These are phyloP conservation scores for Cercospora canescens DNA, from an alignment of 2,329 filamentous ascomycete species.

Conservation along the genomic window DNA sequence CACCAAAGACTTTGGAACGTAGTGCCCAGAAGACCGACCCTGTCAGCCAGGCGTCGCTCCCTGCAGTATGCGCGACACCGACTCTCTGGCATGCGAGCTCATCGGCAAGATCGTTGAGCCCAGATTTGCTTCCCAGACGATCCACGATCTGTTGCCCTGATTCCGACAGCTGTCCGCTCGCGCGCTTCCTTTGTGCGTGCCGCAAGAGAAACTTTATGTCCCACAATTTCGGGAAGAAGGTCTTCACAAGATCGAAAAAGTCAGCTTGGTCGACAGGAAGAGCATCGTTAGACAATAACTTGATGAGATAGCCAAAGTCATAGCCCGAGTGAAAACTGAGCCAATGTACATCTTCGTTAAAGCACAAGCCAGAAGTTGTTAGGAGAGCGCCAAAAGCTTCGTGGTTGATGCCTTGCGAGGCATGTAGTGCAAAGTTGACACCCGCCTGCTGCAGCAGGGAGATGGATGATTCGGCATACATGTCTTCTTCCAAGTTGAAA, in stretches of 20 bases:
- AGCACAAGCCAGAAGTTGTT: conserved; percentile 87
- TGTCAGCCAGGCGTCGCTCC: conserved; percentile 89
- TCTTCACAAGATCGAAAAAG: conserved; percentile 84
- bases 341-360: conserved; percentile 88
- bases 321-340: conserved; percentile 98
- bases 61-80: conserved; percentile 86
- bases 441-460: conserved; percentile 86
- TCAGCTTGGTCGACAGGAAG: conserved; percentile 87
- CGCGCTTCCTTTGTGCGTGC: conserved; percentile 61
- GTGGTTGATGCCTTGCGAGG: conserved; percentile 87
- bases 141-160: conserved; percentile 61
- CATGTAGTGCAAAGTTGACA: conserved; percentile 84
- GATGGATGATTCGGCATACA: conserved; percentile 96
- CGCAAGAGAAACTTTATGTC: conserved; percentile 99
- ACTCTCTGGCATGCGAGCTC: conserved; percentile 87
- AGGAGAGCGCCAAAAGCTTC: conserved; percentile 84
- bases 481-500: conserved; percentile 90
- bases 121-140: conserved; percentile 86
- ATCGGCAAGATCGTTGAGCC: conserved; percentile 90
- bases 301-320: conserved; percentile 96
- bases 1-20: conserved; percentile 82
- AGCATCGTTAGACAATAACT: conserved; percentile 79
- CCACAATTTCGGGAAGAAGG: conserved; percentile 90
- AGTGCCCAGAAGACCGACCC: conserved; percentile 95
- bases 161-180: conserved; percentile 8